phyloP scores from a whole-genome alignment of 2,329 filamentous ascomycete species.

The Pezicula radicicola region DNA sequence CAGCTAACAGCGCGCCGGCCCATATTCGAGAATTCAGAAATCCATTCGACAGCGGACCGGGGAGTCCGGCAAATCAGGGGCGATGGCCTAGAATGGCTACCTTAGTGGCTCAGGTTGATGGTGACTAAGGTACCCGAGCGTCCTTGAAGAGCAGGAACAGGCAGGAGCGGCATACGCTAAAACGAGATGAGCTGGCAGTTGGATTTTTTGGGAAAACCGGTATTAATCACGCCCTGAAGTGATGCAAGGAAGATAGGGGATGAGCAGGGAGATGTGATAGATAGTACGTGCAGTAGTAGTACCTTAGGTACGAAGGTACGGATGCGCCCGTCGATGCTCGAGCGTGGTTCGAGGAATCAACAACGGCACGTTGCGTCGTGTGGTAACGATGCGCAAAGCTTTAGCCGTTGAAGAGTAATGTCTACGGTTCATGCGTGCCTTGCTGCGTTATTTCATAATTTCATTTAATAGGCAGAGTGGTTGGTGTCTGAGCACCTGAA shows the following conservation, averaged over 20 bases:
- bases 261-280: background rate
- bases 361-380: background rate
- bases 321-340: background rate
- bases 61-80: slow-evolving; percentile 4
- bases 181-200: background rate
- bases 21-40: background rate
- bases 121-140: slow-evolving; percentile 13
- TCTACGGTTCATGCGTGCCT: too few species aligned
- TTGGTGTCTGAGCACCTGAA: too few species aligned
- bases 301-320: background rate
- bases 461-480: too few species aligned
- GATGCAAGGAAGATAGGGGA: background rate
- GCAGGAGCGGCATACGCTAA: slow-evolving; percentile 1
- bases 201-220: background rate
- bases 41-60: slow-evolving; percentile 5
- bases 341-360: background rate
- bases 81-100: slow-evolving; percentile 7
- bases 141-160: slow-evolving; percentile 4
- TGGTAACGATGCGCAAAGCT: background rate
- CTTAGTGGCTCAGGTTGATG: too few species aligned
- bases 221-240: background rate
- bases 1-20: slow-evolving; percentile 8
- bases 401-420: too few species aligned
- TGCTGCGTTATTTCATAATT: too few species aligned
- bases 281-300: too few species aligned